Evolutionary conservation across 768 basidiomycete species (phyloP), one percentile per base, ranked within the genome.

Genomic region (Phallus indusiatus): DNA sequence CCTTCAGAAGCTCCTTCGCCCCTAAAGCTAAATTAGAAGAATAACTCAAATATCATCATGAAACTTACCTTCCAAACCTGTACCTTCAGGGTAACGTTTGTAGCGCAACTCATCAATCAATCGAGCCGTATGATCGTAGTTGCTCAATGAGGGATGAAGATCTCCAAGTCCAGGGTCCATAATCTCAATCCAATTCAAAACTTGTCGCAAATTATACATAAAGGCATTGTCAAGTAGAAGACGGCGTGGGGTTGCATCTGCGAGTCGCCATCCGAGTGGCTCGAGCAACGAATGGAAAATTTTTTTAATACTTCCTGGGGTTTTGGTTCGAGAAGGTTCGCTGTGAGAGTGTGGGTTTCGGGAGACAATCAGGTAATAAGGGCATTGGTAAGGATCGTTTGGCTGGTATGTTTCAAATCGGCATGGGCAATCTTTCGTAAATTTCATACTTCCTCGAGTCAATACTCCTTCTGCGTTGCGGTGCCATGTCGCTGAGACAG

Each of bases 61-160:
- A n/a, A n/a, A n/a, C 56, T 11, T 55, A 68, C 69, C 69, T 55
- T 67, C 61, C 37, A 64, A 67, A 1, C 67, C 68, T 8, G 68
- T 70, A 2, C 64, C 67, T 16, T 57, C 16, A 0, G 68, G 69
- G 55, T 57, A 70, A 3, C 57, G 14, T 49, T 63, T 37, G 2
- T 50, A 9, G 9, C 59, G 64, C 18, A 67, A 55, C 9, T 56
- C 53, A 47, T 69, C 54, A 20, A 70, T 69, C 6, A 66, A 47
- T 6, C 63, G 51, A 1, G 61, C 54, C 1, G 66, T 62, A 58
- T 68, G 68, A 34, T 70, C 69, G 0, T 63, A 37, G 52, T 69
- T 67, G 2, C 42, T 62, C 33, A 66, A 53, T 1, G 64, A 66
- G 6, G 65, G 65, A 48, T 66, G 65, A 1, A 63, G 34, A 49